These are phyloP conservation scores for Ascochyta koolunga DNA, from an alignment of 2,329 filamentous ascomycete species.

Conservation along the genomic window DNA sequence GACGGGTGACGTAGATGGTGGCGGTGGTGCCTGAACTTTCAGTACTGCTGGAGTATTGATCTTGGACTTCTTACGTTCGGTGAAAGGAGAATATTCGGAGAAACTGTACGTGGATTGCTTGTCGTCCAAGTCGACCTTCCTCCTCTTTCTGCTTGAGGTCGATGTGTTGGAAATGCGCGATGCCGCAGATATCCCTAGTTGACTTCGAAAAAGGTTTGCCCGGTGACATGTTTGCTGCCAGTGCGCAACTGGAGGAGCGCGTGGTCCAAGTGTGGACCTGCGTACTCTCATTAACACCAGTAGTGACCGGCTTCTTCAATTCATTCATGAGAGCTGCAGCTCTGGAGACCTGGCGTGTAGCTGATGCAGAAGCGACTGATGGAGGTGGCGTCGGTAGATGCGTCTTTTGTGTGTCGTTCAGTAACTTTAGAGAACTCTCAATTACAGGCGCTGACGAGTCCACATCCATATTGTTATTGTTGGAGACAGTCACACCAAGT, in stretches of 20 bases:
- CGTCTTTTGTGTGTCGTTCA: neutral
- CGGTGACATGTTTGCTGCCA: neutral
- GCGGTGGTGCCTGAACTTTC: neutral
- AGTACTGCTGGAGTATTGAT: neutral
- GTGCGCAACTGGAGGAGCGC: constrained; percentile 4
- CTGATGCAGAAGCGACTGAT: neutral
- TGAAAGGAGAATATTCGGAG: neutral
- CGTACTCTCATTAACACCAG: no score
- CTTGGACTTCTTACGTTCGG: neutral
- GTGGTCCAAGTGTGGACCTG: neutral
- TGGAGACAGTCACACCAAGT: neutral
- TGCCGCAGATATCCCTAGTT: constrained; percentile 1
- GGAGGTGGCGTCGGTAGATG: neutral
- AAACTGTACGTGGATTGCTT: neutral
- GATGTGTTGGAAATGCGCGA: constrained; percentile 4
- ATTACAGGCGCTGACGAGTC: neutral
- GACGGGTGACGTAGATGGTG: neutral
- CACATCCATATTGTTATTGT: neutral
- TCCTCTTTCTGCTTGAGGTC: constrained; percentile 1
- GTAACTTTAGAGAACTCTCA: neutral
- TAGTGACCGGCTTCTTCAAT: constrained; percentile 17
- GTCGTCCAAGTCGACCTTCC: constrained; percentile 3
- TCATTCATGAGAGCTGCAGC: neutral
- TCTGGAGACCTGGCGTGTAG: neutral
- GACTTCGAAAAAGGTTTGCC: neutral